phyloP scores from a whole-genome alignment of 2,329 filamentous ascomycete species.

The Colletotrichum sp. region DNA sequence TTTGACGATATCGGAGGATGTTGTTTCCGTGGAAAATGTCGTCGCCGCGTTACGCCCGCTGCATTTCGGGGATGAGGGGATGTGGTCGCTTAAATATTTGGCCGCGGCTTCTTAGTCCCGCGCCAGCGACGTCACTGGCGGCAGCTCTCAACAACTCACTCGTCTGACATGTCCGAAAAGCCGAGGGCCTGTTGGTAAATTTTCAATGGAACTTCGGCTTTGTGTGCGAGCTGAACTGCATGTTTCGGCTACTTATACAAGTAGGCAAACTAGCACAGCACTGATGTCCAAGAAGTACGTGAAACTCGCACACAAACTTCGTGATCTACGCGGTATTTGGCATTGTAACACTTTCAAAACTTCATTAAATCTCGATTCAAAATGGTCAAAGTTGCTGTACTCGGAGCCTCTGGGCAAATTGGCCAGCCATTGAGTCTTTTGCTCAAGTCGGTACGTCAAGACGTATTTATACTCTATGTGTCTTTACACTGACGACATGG shows the following conservation, averaged over 20 bases:
- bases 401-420: constrained; percentile 8
- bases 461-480: not conserved
- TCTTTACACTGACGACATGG: not conserved
- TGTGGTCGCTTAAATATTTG: not conserved
- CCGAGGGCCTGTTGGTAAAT: not conserved
- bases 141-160: not conserved
- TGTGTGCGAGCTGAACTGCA: not conserved
- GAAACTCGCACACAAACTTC: not conserved
- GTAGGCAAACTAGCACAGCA: not conserved
- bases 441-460: constrained; percentile 2
- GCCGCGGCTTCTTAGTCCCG: constrained; percentile 4
- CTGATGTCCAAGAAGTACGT: not conserved
- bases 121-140: not conserved
- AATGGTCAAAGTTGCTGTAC: not conserved
- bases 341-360: not conserved
- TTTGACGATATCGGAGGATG: not conserved
- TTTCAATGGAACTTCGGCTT: not conserved
- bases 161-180: not conserved
- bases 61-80: not conserved
- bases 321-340: not conserved
- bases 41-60: not conserved
- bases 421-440: constrained; percentile 4
- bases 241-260: not conserved
- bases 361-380: not conserved
- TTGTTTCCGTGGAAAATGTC: not conserved